These are phyloP conservation scores for Ochromonas danica DNA, from an alignment of 108 stramenopile species.

Conservation along the genomic window DNA sequence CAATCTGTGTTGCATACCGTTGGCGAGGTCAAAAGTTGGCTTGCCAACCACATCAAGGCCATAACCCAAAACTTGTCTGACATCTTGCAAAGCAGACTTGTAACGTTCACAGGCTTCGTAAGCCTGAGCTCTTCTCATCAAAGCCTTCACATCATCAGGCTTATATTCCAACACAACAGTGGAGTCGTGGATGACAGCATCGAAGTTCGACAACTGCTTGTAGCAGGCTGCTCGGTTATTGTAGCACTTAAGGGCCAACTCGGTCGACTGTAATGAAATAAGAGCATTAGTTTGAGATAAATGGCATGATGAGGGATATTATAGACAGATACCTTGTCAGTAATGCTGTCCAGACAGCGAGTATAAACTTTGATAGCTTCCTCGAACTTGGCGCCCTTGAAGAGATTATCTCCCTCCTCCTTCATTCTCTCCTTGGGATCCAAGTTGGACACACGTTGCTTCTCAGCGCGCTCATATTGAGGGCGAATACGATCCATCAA, in stretches of 20 bases:
- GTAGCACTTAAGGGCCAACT: constrained; percentile 87
- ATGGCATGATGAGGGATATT: background rate
- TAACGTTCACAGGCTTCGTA: constrained; percentile 78
- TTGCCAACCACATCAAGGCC: constrained; percentile 81
- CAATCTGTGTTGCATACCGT: constrained; percentile 74
- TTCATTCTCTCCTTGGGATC: constrained; percentile 78
- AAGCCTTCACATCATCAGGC: constrained; percentile 92
- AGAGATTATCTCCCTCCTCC: constrained; percentile 88
- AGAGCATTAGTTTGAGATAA: background rate
- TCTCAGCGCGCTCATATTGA: constrained; percentile 81
- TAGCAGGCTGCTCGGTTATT: constrained; percentile 96
- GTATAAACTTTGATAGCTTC: constrained; percentile 86
- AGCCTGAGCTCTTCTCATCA: constrained; percentile 96
- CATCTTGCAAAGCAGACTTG: constrained; percentile 94
- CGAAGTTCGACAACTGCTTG: constrained; percentile 99
- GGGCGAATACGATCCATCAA: constrained; percentile 76
- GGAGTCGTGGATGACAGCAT: constrained; percentile 90
- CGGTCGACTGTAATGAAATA: constrained; percentile 45
- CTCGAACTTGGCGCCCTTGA: constrained; percentile 77
- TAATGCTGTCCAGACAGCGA: constrained; percentile 79
- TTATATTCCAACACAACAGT: constrained; percentile 90
- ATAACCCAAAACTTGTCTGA: constrained; percentile 86
- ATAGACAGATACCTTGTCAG: constrained; percentile 51
- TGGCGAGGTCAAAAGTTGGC: constrained; percentile 66
- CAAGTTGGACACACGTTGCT: constrained; percentile 72